Evolutionary conservation across 2,329 filamentous ascomycete species (phyloP), one percentile per base, ranked within the genome.

Genomic region (Anisogramma anomala): DNA sequence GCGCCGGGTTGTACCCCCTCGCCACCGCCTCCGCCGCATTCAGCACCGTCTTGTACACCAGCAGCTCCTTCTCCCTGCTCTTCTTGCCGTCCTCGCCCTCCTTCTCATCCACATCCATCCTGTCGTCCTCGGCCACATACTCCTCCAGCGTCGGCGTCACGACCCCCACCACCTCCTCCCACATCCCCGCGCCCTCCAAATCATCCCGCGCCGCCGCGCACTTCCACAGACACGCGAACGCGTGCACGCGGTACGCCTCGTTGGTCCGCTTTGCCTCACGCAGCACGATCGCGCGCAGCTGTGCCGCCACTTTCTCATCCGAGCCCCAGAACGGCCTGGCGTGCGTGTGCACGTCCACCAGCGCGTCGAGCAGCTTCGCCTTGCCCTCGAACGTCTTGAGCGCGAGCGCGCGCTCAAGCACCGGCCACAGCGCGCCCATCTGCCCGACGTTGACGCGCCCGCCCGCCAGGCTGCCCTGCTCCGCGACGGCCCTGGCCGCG

Each of bases 341-440:
- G 48, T 79, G 76, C 52, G 76, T 71, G 0, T 83, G 77, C 52
- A 96, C 91, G 43, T 77, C 73, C 3, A 86, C 81, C 58, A 91
- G 86, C 5, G 84, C 80, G 32, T 78, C 71, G 3, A 96, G 68
- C 23, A 98, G 74, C 50, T 77, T 79, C 61, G 95, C 87, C 57
- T 98, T 98, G 17, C 86, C 86, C 1, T 82, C 73, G 69, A 94
- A 98, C 1, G 88, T 94, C 68, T 95, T 96, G 10, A 94, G 77
- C 2, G 77, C 74, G 30, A 96, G 63, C 1, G 84, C 78, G 54
- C 82, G 85, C 49, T 95, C 85, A 35, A 94, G 69, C 2, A 81
- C 74, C 0, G 84, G 84, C 89, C 89, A 98, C 17, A 95, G 66
- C 13, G 65, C 64, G 49, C 70, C 66, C 14, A 84, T 67, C 30